phyloP scores from a whole-genome alignment of 805 yeast genomes.

The Danielia reshetovae region DNA sequence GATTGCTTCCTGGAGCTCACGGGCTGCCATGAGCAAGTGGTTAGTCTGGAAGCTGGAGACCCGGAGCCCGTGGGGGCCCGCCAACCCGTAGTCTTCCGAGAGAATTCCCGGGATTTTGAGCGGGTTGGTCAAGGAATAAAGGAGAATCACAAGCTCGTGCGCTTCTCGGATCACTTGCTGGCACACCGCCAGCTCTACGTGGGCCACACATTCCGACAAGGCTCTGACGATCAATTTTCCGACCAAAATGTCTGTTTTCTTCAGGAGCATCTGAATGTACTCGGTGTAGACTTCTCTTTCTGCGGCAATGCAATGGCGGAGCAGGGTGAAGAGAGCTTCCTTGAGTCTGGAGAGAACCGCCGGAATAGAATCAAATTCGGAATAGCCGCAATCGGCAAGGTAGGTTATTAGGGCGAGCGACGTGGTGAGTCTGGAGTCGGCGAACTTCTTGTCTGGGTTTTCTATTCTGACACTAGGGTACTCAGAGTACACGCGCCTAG shows the following conservation, averaged over 20 bases:
- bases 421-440: constrained; percentile 4
- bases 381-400: constrained; percentile 10
- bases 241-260: constrained; percentile 8
- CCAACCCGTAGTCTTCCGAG: constrained; percentile 5
- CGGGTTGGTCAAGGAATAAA: constrained; percentile 14
- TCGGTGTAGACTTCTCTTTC: constrained; percentile 11
- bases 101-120: constrained; percentile 7
- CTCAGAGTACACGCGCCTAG: constrained; percentile 6
- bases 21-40: constrained; percentile 2
- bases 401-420: constrained; percentile 12
- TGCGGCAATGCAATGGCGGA: constrained; percentile 10
- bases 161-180: constrained; percentile 9
- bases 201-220: constrained; percentile 6
- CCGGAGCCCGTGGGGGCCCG: constrained; percentile 1
- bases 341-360: constrained; percentile 9
- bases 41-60: constrained; percentile 7
- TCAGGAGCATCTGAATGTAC: constrained; percentile 10
- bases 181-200: constrained; percentile 6
- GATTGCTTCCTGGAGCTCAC: constrained; percentile 4
- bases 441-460: background rate
- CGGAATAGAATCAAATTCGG: constrained; percentile 7
- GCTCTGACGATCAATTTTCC: constrained; percentile 10
- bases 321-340: constrained; percentile 10
- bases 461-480: constrained; percentile 4
- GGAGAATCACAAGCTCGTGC: constrained; percentile 9